Percentiles rank a stretch among this genome's conserved stretches.
phyloP scores from a whole-genome alignment of 2,329 filamentous ascomycete genomes.

The Ambrosiella cleistominuta region DNA sequence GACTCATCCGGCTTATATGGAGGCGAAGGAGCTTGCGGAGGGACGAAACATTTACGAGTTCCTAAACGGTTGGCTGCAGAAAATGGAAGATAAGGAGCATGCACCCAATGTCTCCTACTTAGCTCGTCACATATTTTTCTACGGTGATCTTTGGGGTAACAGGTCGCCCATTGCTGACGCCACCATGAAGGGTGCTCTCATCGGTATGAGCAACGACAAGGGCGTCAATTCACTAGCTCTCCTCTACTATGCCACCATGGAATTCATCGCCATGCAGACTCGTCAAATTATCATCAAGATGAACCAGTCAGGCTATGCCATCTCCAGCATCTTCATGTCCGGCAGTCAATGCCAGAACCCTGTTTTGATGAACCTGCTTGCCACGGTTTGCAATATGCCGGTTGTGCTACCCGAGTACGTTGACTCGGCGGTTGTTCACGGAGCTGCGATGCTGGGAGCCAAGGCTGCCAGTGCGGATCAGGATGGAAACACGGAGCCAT shows the following conservation, averaged over 20 bases:
- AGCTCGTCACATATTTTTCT: constrained; percentile 92
- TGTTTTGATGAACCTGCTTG: constrained; percentile 78
- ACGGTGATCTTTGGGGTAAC: constrained; percentile 94
- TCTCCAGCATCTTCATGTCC: constrained; percentile 95
- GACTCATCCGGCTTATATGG: constrained; percentile 77
- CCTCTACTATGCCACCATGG: constrained; percentile 90
- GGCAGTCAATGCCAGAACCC: constrained; percentile 94
- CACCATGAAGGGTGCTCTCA: constrained; percentile 77
- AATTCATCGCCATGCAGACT: constrained; percentile 95
- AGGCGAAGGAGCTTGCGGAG: constrained; percentile 59
- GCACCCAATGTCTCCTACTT: constrained; percentile 73
- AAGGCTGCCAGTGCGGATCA: constrained; percentile 78
- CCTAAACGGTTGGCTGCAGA: constrained; percentile 69
- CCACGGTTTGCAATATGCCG: constrained; percentile 78
- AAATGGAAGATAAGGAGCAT: constrained; percentile 48
- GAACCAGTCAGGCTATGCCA: constrained; percentile 76
- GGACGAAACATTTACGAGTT: constrained; percentile 89
- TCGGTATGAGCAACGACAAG: constrained; percentile 76
- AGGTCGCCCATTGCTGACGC: constrained; percentile 83
- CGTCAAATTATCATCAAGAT: constrained; percentile 88
- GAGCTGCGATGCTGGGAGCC: constrained; percentile 94
- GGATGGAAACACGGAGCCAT: constrained; percentile 51
- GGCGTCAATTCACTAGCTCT: constrained; percentile 73
- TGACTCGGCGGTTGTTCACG: constrained; percentile 87
- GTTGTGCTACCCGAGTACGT: constrained; percentile 89